Evolutionary conservation across 106 monocot species (phyloP), one percentile per base, ranked within the genome.

Genomic region (Hemerocallis citrina): DNA sequence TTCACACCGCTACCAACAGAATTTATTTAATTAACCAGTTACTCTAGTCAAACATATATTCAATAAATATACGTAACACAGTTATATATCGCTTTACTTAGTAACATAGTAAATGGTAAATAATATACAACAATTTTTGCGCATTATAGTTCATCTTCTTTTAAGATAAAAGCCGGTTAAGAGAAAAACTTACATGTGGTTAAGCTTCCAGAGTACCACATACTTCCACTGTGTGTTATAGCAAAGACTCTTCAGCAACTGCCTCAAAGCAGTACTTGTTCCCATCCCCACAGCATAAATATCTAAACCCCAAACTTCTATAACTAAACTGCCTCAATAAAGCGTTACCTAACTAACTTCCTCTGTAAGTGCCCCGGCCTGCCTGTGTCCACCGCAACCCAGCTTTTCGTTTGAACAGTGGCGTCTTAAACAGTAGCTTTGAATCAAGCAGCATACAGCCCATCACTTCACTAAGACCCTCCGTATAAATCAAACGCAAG

Each of bases 141-240:
- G n/a, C n/a, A n/a, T n/a, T n/a, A n/a, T n/a, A n/a, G n/a, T n/a
- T n/a, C n/a, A n/a, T 22, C 21, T 4, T 21, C 23, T 47, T 22
- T 21, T 5, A 21, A 21, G n/a, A n/a, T n/a, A 39, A 33, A 30
- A 15, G 9, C 4, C 22, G 21, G 37, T 14, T 23, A 39, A 34
- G 10, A 20, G 60, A 45, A 40, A 17, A 61, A 57, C 82, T 74
- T 76, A 88, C 88, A 52, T 56, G 23, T 45, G 47, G 51, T 20
- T 45, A 12, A 83, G 59, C 63, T 72, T 83, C 88, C 88, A 89
- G 43, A 83, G 71, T 9, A 89, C 73, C n/a, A 72, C 88, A 75
- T 83, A 89, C 27, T 71, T 74, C 83, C 83, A 89, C 29, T 15
- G 42, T 3, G 74, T 61, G 44, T 59, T 55, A 47, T 65, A 45